Evolutionary conservation across 140 eudicot species (phyloP), one percentile per base, ranked within the genome.

Genomic region (Flaveria floridana): DNA sequence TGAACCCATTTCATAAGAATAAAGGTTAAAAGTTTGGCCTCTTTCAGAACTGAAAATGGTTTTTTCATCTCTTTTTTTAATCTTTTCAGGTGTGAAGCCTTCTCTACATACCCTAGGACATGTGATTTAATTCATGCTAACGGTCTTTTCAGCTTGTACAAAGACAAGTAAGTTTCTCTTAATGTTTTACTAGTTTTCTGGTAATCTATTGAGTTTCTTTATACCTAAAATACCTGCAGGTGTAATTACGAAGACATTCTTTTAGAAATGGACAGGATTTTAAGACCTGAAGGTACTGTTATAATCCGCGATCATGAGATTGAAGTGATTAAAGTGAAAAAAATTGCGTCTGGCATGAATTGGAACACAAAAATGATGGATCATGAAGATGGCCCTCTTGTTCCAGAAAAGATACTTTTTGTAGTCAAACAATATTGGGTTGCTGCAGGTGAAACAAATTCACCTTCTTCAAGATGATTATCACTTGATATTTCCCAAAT

Each of bases 341-440:
- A 84, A 73, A 71, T 84, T 47, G 79, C 44, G 51, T 71, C 84
- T 0, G 95, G 95, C n/a, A 89, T 89, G 95, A 86, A 86, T 25
- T 89, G 95, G 95, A 85, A 81, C 69, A 75, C 82, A 48, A 89
- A 82, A 77, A 75, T 86, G 86, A 80, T 82, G 68, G 96, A 89
- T 73, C 87, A 84, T 74, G 96, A 89, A 84, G 91, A 81, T 56
- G 96, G 92, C 13, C 88, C 92, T 37, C 85, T 84, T 47, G 61
- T 82, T 55, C 53, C 88, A 7, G 85, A 84, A 68, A 88, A 86
- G 81, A 73, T 82, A 4, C 37, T 84, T 50, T 82, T 89, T 74
- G 88, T 75, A 16, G 91, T 86, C 55, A 89, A 89, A 83, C 86
- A 79, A 7, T 89, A 89, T 77, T 86, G 96, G 96, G 86, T 86